Base-by-base conservation (phyloP, 2,329 filamentous ascomycete species). In the Monilinia polystroma region DNA sequence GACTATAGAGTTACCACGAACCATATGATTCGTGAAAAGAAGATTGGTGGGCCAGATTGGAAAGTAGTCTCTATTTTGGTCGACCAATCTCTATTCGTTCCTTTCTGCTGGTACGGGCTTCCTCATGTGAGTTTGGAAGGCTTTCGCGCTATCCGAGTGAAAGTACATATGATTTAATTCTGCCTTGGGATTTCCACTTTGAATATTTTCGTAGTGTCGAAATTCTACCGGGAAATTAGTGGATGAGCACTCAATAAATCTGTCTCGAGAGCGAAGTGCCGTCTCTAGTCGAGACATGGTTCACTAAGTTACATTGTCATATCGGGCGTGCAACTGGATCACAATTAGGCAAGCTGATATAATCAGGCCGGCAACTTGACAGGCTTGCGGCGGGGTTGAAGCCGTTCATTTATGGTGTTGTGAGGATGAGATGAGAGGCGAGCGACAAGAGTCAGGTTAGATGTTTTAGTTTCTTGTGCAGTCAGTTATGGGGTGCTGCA, bases 41-140 rank as follows among this genome's bases (percentile, higher is more conserved):
- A 32, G 14, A 53, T 53, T 6, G 26, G 14, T 53, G 2, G 14
- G 16, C 51, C 51, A 16, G 16, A 54, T 35, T 16, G 32, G 35
- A 18, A 38, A 38, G 11, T n/a, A n/a, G 11, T 18, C 1, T 55
- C 18, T 35, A 11, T 35, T 6, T 23, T 20, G 14, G 5, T 26
- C 20, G 23, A 38, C 43, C 57, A 51, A 51, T 51, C 45, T 51
- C 18, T n/a, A 29, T 29, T 16, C 7, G 29, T 38, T 18, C 43
- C 45, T 26, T 51, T 60, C 43, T 23, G 12, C 6, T 35, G 57
- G 29, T 60, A 51, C 29, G 12, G 29, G 43, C 57, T 60, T 60
- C 43, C 43, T 51, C 6, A 18, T 20, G 18, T 49, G 12, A 26
- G 6, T 35, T 51, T 14, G 43, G 6, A 35, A 10, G 43, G 12